Percentiles rank a stretch among this genome's conserved stretches.
Conservation (phyloP, 495 filamentous ascomycete species). For the Amorphotheca resinae region DNA sequence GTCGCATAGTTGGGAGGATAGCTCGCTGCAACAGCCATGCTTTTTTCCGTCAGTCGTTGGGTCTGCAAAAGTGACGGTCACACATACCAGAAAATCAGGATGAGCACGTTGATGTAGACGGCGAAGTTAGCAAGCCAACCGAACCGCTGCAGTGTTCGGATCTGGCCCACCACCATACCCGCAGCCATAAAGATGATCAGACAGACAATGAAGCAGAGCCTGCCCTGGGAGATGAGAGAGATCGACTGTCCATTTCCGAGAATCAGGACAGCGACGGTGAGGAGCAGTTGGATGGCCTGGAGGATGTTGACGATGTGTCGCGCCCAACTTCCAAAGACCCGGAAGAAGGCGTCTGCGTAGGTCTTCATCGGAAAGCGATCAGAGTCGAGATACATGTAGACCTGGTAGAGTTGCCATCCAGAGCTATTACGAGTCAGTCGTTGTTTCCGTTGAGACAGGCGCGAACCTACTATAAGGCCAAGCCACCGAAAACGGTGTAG, state of each 20-base stretch:
- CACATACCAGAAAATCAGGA: constrained; percentile 26
- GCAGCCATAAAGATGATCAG: constrained; percentile 22
- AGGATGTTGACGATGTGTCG: constrained; percentile 44
- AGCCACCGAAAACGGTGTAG: constrained; percentile 39
- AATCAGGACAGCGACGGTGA: constrained; percentile 41
- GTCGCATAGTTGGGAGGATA: constrained; percentile 35
- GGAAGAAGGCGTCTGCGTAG: constrained; percentile 48
- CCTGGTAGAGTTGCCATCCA: constrained; percentile 34
- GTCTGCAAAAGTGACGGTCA: background rate
- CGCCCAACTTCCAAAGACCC: constrained; percentile 36
- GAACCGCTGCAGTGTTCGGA: constrained; percentile 42
- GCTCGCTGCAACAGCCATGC: constrained; percentile 39
- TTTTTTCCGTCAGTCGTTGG: constrained; percentile 6
- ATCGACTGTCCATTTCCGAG: constrained; percentile 44
- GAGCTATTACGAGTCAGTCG: constrained; percentile 1
- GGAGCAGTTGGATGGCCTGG: constrained; percentile 37
- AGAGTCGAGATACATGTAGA: constrained; percentile 49
- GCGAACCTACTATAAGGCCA: constrained; percentile 21
- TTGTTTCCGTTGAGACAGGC: background rate
- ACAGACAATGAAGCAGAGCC: constrained; percentile 39
- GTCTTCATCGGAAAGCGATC: constrained; percentile 40
- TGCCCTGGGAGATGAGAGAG: constrained; percentile 34
- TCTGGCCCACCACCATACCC: constrained; percentile 29
- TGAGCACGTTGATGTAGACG: constrained; percentile 42
- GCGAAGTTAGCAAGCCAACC: constrained; percentile 46